Conservation (phyloP, 495 filamentous ascomycete species). For the Neurospora tetraspora region DNA sequence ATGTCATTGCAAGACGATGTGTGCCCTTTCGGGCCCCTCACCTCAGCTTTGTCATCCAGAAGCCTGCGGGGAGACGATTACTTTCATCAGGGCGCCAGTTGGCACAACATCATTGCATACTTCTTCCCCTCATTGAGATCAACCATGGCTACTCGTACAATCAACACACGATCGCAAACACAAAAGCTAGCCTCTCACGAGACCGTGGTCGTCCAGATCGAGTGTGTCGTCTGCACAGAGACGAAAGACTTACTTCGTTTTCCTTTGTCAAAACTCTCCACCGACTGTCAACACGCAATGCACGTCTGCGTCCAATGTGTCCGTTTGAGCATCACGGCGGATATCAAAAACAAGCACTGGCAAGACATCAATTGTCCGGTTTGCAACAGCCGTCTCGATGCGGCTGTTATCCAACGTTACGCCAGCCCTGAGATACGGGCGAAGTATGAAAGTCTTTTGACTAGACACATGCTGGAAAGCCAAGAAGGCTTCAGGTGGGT, state of each 20-base stretch:
- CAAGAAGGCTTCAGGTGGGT: slow-evolving; percentile 9
- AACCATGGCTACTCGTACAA: not conserved
- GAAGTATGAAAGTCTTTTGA: not conserved
- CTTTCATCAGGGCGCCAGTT: not conserved
- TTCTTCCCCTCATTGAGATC: not conserved
- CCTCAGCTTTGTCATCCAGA: not conserved
- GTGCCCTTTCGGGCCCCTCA: not conserved
- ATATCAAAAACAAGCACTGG: not conserved
- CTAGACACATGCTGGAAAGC: not conserved
- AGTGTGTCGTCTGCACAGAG: slow-evolving; percentile 7
- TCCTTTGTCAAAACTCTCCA: not conserved
- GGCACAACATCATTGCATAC: not conserved
- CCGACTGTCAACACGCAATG: not conserved
- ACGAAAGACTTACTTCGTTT: not conserved
- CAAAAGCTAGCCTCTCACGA: not conserved
- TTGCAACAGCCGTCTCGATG: not conserved
- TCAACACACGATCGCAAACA: not conserved
- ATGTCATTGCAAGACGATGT: not conserved
- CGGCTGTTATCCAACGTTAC: not conserved
- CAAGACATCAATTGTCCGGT: slow-evolving; percentile 1
- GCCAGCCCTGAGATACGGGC: not conserved
- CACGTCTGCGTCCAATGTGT: slow-evolving; percentile 3
- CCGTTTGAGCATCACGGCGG: not conserved
- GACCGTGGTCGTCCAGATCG: not conserved
- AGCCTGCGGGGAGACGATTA: not conserved